These are phyloP conservation scores for Polytrichum formosum DNA, from an alignment of 225 moss, liverwort and hornwort genomes.

Conservation along the genomic window DNA sequence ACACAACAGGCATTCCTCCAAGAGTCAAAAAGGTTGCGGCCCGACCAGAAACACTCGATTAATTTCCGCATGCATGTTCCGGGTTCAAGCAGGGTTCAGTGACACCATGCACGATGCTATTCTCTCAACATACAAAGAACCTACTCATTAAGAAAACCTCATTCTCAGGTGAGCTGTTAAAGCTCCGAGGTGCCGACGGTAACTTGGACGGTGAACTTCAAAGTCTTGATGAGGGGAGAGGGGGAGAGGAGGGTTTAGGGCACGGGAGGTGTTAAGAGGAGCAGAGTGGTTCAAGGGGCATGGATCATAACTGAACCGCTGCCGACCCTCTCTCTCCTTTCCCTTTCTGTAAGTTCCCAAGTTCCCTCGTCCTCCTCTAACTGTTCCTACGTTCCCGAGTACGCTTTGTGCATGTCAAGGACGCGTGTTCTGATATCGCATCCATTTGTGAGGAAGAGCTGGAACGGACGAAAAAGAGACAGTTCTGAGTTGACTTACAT, in stretches of 20 bases:
- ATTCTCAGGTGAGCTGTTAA: no score
- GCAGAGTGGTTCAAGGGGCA: conserved; percentile 6
- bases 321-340: conserved; percentile 3
- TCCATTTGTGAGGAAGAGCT: no score
- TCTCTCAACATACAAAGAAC: no score
- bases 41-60: no score
- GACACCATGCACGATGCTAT: neutral
- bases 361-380: neutral
- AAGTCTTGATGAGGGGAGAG: no score
- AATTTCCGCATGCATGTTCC: neutral
- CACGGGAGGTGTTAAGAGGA: conserved; percentile 4
- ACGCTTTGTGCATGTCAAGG: neutral
- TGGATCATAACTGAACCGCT: conserved; percentile 11
- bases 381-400: neutral
- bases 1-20: neutral
- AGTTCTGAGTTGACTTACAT: no score
- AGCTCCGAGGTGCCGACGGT: no score
- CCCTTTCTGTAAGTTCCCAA: neutral
- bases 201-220: no score
- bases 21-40: neutral
- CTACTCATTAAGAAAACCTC: no score
- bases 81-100: neutral
- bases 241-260: conserved; percentile 7
- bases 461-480: no score
- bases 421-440: no score